phyloP scores from a whole-genome alignment of 176 grass and related monocot species.

The Ampelocalamus luodianensis region DNA sequence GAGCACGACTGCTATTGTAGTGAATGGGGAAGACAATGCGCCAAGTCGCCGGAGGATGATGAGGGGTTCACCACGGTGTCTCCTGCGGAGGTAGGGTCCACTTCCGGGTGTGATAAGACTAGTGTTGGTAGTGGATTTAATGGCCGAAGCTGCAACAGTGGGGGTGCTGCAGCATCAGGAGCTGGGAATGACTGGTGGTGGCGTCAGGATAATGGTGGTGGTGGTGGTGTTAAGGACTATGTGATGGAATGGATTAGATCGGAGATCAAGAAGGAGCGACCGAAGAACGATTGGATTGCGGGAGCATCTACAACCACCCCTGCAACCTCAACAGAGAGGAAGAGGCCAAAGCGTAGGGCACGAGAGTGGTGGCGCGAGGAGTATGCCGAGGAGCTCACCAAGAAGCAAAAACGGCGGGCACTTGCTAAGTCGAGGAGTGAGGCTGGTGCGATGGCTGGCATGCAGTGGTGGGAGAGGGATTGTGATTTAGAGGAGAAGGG shows the following conservation, averaged over 20 bases:
- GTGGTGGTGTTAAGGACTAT: constrained; percentile 76
- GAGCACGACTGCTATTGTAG: constrained; percentile 35
- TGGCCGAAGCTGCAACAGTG: constrained; percentile 56
- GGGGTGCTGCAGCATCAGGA: constrained; percentile 51
- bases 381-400: constrained; percentile 86
- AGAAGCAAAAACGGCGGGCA: constrained; percentile 69
- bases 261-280: constrained; percentile 95
- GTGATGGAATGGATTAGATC: constrained; percentile 99
- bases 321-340: constrained; percentile 47
- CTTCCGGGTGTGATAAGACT: constrained; percentile 62
- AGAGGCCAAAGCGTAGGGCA: constrained; percentile 64
- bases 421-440: constrained; percentile 71
- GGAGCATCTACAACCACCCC: constrained; percentile 42
- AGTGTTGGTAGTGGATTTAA: constrained; percentile 59
- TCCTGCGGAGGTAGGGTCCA: constrained; percentile 60
- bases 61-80: constrained; percentile 50
- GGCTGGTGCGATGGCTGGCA: constrained; percentile 39
- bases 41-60: constrained; percentile 66
- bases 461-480: constrained; percentile 85
- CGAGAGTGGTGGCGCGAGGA: constrained; percentile 98
- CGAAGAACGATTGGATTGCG: constrained; percentile 75
- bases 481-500: constrained; percentile 58
- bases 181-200: constrained; percentile 89
- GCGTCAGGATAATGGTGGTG: constrained; percentile 72
- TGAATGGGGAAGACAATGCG: constrained; percentile 60